Conservation (phyloP, 2,329 filamentous ascomycete species). For the Dactylellina parvicollis region DNA sequence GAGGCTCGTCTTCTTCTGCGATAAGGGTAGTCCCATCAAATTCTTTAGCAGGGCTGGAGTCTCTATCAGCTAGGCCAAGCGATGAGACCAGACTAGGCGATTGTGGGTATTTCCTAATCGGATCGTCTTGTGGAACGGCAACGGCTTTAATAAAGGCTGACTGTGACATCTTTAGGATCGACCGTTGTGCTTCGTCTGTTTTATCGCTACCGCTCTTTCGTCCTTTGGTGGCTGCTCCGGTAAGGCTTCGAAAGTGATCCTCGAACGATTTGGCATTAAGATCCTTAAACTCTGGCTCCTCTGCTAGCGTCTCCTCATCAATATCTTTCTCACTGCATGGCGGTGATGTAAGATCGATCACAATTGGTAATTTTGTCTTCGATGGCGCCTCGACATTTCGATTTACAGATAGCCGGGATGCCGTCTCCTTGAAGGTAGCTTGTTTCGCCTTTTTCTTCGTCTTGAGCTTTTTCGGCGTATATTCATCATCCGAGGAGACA, state of each 20-base stretch:
- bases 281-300: neutral
- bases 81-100: slow-evolving; percentile 7
- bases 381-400: neutral
- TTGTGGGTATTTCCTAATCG: slow-evolving; percentile 11
- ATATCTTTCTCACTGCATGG: neutral
- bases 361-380: neutral
- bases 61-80: neutral
- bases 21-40: slow-evolving; percentile 15
- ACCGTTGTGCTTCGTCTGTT: neutral
- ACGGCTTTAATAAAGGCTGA: slow-evolving; percentile 28
- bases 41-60: neutral
- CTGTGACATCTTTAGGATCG: slow-evolving; percentile 20
- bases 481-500: too few species aligned
- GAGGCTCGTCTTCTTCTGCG: neutral
- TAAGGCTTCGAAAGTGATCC: neutral
- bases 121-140: slow-evolving; percentile 9
- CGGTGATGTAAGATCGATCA: neutral
- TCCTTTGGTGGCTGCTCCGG: neutral
- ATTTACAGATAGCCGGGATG: neutral
- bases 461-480: too few species aligned
- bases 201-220: neutral
- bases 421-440: neutral
- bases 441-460: too few species aligned
- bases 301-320: slow-evolving; percentile 13
- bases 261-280: neutral